Base-by-base conservation (phyloP, 202 grass and related monocot genomes). In the Schoenoplectus triqueter region DNA sequence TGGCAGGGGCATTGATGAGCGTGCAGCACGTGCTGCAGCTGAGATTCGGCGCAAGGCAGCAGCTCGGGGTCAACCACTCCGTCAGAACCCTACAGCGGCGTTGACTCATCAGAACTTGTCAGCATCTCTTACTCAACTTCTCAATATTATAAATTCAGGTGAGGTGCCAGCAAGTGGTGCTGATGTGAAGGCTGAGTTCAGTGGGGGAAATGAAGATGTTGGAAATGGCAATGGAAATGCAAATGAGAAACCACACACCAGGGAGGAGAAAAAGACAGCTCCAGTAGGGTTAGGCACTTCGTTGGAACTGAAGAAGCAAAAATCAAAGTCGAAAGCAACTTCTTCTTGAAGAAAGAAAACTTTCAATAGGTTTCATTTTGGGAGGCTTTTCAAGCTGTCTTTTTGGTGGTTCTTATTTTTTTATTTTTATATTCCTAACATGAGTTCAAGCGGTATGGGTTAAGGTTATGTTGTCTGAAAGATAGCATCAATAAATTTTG, bases 281-380 rank as follows among this genome's bases (percentile, higher is more conserved):
- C 97, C 97, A 5, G 91, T 94, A 51, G 97, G 97, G 80, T 85
- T 99, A 86, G 97, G 97, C 45, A 67, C 89, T 6, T 87, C 93
- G 3, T 86, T 96, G 87, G 97, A 91, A n/a, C 63, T 73, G 7
- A 99, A 99, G 90, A 99, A 94, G 76, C 96, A 96, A 67, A 99
- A 94, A 52, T 86, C 90, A 19, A 99, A 90, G 86, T 83, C 87
- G 56, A 95, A 92, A 60, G 59, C 82, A 20, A 67, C 62, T 76
- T 87, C 82, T 73, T 17, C 31, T 31, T 31, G 31, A 31, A 31
- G 31, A 44, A 21, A 40, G 56, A 60, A 48, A 17, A 9, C 1
- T 75, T 86, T 18, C 14, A 56, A 8, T 17, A 19, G 82, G 75
- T 51, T 42, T 80, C 15, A 51, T 86, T 85, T 81, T 10, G 49